phyloP scores from a whole-genome alignment of 331 rosid species.

The Phaseolus coccineus region DNA sequence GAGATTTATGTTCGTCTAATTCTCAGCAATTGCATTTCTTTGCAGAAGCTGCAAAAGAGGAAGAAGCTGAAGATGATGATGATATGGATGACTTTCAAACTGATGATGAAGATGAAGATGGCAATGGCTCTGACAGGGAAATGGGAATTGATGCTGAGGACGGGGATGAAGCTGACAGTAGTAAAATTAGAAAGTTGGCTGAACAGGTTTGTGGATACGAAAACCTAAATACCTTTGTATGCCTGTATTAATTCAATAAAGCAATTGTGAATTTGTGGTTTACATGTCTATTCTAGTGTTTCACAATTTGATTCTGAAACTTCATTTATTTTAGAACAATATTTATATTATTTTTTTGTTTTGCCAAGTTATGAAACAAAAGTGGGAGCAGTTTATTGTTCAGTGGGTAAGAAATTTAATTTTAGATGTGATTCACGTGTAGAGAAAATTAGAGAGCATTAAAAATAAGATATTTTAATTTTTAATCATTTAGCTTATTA shows the following conservation, averaged over 20 bases:
- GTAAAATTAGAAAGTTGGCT: constrained; percentile 69
- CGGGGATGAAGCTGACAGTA: constrained; percentile 82
- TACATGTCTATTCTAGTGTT: constrained; percentile 2
- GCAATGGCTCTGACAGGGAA: constrained; percentile 79
- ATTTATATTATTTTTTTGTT: not conserved
- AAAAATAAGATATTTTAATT: not conserved
- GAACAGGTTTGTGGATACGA: constrained; percentile 62
- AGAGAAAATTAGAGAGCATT: not conserved
- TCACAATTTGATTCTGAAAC: constrained; percentile 1
- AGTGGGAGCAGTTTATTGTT: not conserved
- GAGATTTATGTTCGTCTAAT: not conserved
- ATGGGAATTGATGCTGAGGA: constrained; percentile 88
- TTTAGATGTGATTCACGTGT: constrained; percentile 8
- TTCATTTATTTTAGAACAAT: not conserved
- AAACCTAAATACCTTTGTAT: not conserved
- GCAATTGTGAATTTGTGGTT: not conserved
- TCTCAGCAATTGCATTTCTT: constrained; percentile 29
- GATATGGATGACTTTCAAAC: constrained; percentile 86
- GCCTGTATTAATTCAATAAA: constrained; percentile 25
- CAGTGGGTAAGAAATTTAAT: constrained; percentile 9
- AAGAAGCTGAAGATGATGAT: constrained; percentile 75
- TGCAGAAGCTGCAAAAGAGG: constrained; percentile 82
- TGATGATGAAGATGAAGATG: constrained; percentile 80
- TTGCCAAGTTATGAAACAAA: not conserved
- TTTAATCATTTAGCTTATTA: not conserved